Conservation (phyloP, 1,284 basidiomycete genomes). For the Trichosporon faecale region DNA sequence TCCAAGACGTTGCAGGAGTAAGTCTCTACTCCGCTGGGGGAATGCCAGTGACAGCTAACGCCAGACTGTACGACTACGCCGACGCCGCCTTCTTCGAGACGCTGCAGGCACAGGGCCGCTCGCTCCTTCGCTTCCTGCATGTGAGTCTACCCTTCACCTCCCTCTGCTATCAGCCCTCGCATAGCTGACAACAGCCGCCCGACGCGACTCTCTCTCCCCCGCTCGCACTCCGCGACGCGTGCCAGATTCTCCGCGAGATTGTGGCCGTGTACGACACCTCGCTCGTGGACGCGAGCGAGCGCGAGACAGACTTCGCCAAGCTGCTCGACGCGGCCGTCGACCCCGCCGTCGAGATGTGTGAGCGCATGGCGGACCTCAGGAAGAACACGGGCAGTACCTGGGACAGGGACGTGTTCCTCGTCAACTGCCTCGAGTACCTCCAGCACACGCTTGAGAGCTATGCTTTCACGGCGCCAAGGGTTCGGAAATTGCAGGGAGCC, state of each 20-base stretch:
- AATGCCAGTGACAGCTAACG: not conserved
- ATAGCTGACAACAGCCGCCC: conserved; percentile 58
- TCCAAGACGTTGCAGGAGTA: conserved; percentile 77
- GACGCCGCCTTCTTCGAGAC: conserved; percentile 82
- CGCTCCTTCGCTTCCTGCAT: conserved; percentile 66
- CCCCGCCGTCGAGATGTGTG: conserved; percentile 74
- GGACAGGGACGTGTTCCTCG: conserved; percentile 75
- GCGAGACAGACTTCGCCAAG: conserved; percentile 61
- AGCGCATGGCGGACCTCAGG: conserved; percentile 63
- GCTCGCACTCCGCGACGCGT: conserved; percentile 70
- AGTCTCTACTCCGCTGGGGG: conserved; percentile 34
- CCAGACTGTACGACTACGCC: conserved; percentile 72
- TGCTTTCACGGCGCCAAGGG: conserved; percentile 66
- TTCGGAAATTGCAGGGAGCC: conserved; percentile 60
- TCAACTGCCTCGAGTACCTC: conserved; percentile 79
- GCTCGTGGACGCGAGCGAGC: conserved; percentile 56
- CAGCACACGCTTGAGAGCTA: conserved; percentile 71
- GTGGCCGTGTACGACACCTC: conserved; percentile 83
- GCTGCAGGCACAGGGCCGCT: conserved; percentile 73
- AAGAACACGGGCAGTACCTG: conserved; percentile 55
- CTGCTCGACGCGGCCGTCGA: conserved; percentile 78
- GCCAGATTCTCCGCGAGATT: conserved; percentile 78
- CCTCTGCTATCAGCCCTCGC: no score
- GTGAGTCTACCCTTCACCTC: no score
- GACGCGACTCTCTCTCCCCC: conserved; percentile 75